Conservation (phyloP, 208 protist species). For the Trypanosoma rangeli region DNA sequence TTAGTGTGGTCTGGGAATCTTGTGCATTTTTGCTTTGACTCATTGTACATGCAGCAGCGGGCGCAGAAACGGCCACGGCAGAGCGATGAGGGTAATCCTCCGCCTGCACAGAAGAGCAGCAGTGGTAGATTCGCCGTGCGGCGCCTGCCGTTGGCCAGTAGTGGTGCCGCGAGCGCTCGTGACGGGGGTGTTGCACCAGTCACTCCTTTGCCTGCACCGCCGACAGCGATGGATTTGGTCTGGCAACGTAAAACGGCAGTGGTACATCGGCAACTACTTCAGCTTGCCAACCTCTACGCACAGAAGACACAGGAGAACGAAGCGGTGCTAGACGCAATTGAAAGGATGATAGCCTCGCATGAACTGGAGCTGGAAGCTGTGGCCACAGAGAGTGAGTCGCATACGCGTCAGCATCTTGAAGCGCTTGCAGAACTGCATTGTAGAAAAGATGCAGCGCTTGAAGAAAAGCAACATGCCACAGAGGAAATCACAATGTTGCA, state of each 20-base stretch:
- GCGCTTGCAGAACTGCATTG: slow-evolving; percentile 19
- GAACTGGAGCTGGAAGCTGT: slow-evolving; percentile 30
- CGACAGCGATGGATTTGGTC: slow-evolving; percentile 8
- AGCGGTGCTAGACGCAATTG: slow-evolving; percentile 35
- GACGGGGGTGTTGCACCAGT: background rate
- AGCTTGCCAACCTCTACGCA: slow-evolving; percentile 21
- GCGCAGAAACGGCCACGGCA: slow-evolving; percentile 17
- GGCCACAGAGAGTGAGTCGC: slow-evolving; percentile 21
- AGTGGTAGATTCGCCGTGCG: background rate
- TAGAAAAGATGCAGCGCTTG: slow-evolving; percentile 38
- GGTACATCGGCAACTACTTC: slow-evolving; percentile 22
- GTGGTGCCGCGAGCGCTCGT: background rate
- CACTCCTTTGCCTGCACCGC: background rate
- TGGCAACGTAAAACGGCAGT: slow-evolving; percentile 21
- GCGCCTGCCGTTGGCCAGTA: background rate
- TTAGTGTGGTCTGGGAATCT: background rate
- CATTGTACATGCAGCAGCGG: slow-evolving; percentile 2
- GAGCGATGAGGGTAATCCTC: slow-evolving; percentile 10
- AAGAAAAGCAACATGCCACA: slow-evolving; percentile 37
- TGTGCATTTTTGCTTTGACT: background rate
- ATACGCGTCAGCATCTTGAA: slow-evolving; percentile 18
- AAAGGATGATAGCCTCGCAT: slow-evolving; percentile 39
- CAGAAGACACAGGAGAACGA: slow-evolving; percentile 24
- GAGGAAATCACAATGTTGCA: slow-evolving; percentile 32
- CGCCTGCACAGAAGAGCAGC: background rate